These are phyloP conservation scores for Geotrichum cucujoidarum DNA, from an alignment of 1,139 yeast species.

Conservation along the genomic window DNA sequence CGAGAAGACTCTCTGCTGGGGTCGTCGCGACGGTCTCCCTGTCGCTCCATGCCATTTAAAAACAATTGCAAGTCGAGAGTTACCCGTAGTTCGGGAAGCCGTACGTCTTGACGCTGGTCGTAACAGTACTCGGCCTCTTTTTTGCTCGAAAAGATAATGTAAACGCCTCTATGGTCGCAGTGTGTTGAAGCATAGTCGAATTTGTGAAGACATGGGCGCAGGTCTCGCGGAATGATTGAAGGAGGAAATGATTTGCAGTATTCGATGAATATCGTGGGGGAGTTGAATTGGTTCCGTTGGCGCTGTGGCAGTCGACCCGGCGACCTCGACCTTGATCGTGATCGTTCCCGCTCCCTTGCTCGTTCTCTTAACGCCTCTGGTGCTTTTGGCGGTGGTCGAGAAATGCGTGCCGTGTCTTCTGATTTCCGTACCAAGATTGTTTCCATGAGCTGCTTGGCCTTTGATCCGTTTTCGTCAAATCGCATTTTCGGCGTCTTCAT, in stretches of 20 bases:
- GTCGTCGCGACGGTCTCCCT: background rate
- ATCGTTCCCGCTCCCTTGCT: slow-evolving; percentile 1
- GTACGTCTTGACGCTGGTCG: slow-evolving; percentile 5
- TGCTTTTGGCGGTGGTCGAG: slow-evolving; percentile 2
- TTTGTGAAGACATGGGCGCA: slow-evolving; percentile 6
- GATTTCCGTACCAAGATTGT: slow-evolving; percentile 22
- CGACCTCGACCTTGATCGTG: slow-evolving; percentile 12
- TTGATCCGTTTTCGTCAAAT: slow-evolving; percentile 35
- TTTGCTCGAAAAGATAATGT: slow-evolving; percentile 59
- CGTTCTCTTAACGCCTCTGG: background rate
- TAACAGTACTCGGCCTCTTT: slow-evolving; percentile 63
- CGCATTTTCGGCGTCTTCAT: slow-evolving; percentile 32
- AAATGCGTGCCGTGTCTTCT: slow-evolving; percentile 19
- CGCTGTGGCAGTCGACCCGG: background rate
- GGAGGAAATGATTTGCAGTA: slow-evolving; percentile 8
- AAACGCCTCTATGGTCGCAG: slow-evolving; percentile 62
- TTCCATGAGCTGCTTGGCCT: slow-evolving; percentile 28
- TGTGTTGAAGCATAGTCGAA: slow-evolving; percentile 3
- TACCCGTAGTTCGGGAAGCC: slow-evolving; percentile 4
- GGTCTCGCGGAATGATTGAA: slow-evolving; percentile 10
- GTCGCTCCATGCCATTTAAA: slow-evolving; percentile 10
- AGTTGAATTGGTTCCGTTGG: background rate
- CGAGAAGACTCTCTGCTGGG: background rate
- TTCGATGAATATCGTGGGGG: slow-evolving; percentile 10
- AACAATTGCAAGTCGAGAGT: slow-evolving; percentile 9